Evolutionary conservation across 805 yeast genomes (phyloP), one percentile per base, ranked within the genome.

Genomic region (Myxozyma monticola): DNA sequence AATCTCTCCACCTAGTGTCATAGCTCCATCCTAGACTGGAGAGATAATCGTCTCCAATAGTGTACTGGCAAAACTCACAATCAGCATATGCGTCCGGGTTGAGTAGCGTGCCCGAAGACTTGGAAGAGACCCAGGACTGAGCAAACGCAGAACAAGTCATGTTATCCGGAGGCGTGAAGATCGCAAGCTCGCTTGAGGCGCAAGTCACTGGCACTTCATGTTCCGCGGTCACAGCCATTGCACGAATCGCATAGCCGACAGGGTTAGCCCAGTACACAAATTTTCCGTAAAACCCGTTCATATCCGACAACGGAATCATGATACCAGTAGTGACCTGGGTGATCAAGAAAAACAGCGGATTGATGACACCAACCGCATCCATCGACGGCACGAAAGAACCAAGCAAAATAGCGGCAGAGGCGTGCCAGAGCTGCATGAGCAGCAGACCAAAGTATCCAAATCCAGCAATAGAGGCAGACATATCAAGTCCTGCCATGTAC

Each of bases 221-320:
- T 57, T 83, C 68, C 56, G 81, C 85, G 44, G 77, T 70, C 35
- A 80, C 68, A 48, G 83, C 65, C 60, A 79, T 66, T 37, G 80
- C 82, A 17, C 74, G 70, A 45, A 85, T 71, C 70, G 83, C 74
- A 60, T 84, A 85, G 0, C 88, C 81, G 56, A 83, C 70, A 15
- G 93, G 91, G 21, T 84, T 79, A 17, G 73, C 76, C 64, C 89
- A 74, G 73, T 84, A 85, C 88, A 85, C 81, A 74, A 84, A 85
- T 37, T 76, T 15, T 4, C 24, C 71, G 89, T 90, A 83, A 74
- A 86, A 86, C n/a, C 88, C 80, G 26, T 85, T 85, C 71, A 71
- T 53, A 28, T 67, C 71, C 17, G 71, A 63, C 37, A 80, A 77
- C 21, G 78, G 71, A 14, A 78, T 80, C 70, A 86, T 71, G 37